phyloP scores from a whole-genome alignment of 2,329 filamentous ascomycete species.

The Geosmithia flava region DNA sequence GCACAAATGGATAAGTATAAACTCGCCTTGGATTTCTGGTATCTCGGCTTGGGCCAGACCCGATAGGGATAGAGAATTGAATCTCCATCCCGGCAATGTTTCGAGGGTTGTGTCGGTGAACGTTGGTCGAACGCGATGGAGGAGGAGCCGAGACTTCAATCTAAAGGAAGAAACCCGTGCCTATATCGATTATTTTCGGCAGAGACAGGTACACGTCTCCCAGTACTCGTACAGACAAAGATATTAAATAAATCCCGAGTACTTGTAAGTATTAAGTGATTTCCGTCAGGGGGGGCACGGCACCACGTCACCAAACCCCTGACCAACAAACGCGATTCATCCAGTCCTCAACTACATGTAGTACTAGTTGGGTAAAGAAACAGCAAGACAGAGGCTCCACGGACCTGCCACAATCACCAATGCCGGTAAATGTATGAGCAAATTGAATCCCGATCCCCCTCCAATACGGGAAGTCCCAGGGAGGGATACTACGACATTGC shows the following conservation, averaged over 20 bases:
- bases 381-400: background rate
- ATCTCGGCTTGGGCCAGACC: background rate
- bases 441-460: background rate
- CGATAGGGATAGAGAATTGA: constrained; percentile 21
- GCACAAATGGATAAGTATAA: background rate
- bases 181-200: background rate
- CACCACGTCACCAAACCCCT: background rate
- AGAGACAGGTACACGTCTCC: too few relatives aligned
- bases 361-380: background rate
- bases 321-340: background rate
- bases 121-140: background rate
- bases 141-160: background rate
- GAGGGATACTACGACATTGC: background rate
- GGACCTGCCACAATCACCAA: background rate
- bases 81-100: constrained; percentile 19
- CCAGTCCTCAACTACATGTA: background rate
- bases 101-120: background rate
- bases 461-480: background rate
- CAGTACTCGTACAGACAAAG: too few relatives aligned
- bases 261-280: background rate
- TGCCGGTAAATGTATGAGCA: background rate
- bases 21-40: constrained; percentile 7
- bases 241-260: too few relatives aligned
- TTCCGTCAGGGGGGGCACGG: background rate
- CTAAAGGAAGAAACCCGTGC: background rate